Evolutionary conservation across 2,329 filamentous ascomycete genomes (phyloP).

Genomic region (Fusarium nygamai): DNA sequence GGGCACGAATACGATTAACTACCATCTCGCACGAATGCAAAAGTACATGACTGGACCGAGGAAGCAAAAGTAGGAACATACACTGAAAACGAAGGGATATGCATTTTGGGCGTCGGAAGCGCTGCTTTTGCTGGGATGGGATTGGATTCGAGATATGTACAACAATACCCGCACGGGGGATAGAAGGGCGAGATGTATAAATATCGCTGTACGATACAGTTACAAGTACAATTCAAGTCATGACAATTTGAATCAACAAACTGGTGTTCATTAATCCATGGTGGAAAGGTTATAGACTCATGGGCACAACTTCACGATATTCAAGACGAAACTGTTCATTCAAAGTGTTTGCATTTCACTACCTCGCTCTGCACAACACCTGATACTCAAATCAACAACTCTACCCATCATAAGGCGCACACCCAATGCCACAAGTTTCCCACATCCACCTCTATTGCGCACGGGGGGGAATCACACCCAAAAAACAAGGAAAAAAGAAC

Average conservation of each 20-base stretch:
- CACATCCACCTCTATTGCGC: slow-evolving; percentile 23
- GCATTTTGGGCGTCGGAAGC: slow-evolving; percentile 38
- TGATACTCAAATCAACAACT: slow-evolving; percentile 13
- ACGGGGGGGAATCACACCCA: slow-evolving; percentile 6
- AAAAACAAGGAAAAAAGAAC: slow-evolving; percentile 12
- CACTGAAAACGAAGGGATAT: not conserved
- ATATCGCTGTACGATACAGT: slow-evolving; percentile 43
- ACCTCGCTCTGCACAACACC: slow-evolving; percentile 36
- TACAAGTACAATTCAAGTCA: slow-evolving; percentile 26
- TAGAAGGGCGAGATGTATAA: slow-evolving; percentile 34
- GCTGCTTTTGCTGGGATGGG: slow-evolving; percentile 33
- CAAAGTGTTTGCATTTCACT: slow-evolving; percentile 42
- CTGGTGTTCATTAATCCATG: rapidly evolving
- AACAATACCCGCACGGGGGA: slow-evolving; percentile 26
- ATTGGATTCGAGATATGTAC: slow-evolving; percentile 24
- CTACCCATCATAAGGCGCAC: slow-evolving; percentile 35
- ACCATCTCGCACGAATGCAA: slow-evolving; percentile 84
- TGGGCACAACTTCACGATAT: not conserved
- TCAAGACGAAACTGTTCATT: slow-evolving; percentile 8
- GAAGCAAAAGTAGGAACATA: slow-evolving; percentile 46
- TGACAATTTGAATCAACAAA: slow-evolving; percentile 7
- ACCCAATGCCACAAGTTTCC: slow-evolving; percentile 21
- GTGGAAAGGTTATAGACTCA: not conserved
- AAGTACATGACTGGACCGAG: slow-evolving; percentile 68
- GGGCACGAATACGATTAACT: slow-evolving; percentile 85